A percentile compares a stretch with the other conserved stretches of the same genome.
Evolutionary conservation across 2,329 filamentous ascomycete species (phyloP).

Genomic region (Bipolaris bicolor): DNA sequence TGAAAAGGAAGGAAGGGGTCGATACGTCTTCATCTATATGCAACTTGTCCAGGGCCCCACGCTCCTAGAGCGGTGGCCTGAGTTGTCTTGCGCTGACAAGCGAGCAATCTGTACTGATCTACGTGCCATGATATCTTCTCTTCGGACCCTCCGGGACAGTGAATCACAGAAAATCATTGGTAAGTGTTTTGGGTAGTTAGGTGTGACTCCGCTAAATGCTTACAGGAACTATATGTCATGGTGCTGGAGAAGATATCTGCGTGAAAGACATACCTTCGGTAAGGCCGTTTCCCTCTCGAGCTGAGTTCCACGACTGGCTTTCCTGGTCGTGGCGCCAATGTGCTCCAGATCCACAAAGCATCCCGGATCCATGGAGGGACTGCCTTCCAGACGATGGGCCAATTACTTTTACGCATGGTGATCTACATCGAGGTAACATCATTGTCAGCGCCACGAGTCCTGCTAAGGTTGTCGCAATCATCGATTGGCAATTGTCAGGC

Average conservation of each 20-base stretch:
- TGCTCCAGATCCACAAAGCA: not conserved
- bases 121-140: not conserved
- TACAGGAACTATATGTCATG: not conserved
- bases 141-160: not conserved
- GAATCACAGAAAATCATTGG: not conserved
- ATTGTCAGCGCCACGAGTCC: not conserved
- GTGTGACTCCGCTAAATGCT: not conserved
- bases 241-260: not conserved
- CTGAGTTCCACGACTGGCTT: not conserved
- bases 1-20: not conserved
- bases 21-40: not conserved
- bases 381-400: not conserved
- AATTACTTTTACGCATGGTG: not conserved
- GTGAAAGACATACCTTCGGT: not conserved
- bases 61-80: not conserved
- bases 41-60: not conserved
- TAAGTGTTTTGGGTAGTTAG: not conserved
- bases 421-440: not conserved
- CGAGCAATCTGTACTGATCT: too few species aligned
- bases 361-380: not conserved
- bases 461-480: not conserved
- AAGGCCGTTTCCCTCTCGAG: not conserved
- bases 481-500: not conserved
- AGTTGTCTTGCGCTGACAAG: not conserved
- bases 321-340: not conserved